Evolutionary conservation across 139 green algal species (phyloP).

Genomic region (Chlamydomonas incerta): DNA sequence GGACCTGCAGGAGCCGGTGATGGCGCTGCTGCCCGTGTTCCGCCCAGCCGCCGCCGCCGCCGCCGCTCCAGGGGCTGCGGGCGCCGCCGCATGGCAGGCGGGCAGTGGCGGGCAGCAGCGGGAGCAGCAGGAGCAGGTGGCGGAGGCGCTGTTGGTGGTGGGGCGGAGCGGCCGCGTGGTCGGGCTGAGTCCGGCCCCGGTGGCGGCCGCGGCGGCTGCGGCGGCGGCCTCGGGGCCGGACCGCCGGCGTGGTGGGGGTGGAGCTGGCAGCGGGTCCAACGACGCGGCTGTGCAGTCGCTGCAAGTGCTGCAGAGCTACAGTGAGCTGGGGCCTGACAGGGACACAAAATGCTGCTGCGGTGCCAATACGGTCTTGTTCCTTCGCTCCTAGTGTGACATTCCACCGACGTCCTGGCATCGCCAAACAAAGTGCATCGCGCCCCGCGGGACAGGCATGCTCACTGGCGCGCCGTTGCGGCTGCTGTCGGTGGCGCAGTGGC

Average conservation of each 20-base stretch:
- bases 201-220: neutral
- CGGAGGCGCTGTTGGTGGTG: slow-evolving; percentile 25
- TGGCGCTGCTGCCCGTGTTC: slow-evolving; percentile 10
- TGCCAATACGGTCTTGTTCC: too few species aligned
- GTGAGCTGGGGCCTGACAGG: neutral
- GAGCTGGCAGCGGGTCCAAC: neutral
- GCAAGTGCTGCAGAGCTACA: slow-evolving; percentile 18
- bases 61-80: neutral
- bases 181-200: slow-evolving; percentile 4
- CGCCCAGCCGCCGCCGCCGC: neutral
- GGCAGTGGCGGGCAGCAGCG: neutral
- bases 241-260: neutral
- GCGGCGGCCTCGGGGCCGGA: neutral
- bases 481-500: neutral
- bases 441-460: slow-evolving; percentile 18
- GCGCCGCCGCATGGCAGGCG: neutral
- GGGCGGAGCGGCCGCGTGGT: slow-evolving; percentile 22
- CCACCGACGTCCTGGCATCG: too few species aligned
- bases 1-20: slow-evolving; percentile 39
- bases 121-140: neutral
- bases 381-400: too few species aligned
- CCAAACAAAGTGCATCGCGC: too few species aligned
- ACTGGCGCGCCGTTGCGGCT: neutral
- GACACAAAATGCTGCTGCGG: too few species aligned
- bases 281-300: neutral